Evolutionary conservation across 1,284 basidiomycete genomes (phyloP), one percentile per base, ranked within the genome.

Genomic region (Cryptococcus sp.): DNA sequence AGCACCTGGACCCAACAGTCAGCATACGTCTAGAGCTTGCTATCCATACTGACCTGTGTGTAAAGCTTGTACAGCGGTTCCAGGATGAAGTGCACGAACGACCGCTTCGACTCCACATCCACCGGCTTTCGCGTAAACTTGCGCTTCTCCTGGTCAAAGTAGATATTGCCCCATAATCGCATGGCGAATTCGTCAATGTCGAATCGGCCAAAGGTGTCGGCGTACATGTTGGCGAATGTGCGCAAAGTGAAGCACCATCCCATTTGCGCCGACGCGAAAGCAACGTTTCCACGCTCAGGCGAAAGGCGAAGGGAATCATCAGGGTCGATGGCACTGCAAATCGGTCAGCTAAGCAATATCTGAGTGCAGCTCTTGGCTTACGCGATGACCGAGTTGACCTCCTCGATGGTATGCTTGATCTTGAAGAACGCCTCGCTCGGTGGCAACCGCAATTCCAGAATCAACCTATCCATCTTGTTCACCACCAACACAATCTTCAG

Each of bases 21-120:
- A 62, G 59, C 42, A 47, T 40, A 20, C 7, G 20, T 51, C 51
- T 25, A 17, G 16, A 35, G 35, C 50, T 20, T 27, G 45, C n/a
- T 42, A 52, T 16, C 38, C 2, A 17, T 17, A 70, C 78, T 57
- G 55, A 80, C 80, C 72, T 84, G 83, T 60, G 89, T 93, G 80
- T 99, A 99, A 39, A 99, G 84, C 81, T 99, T 99, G 83, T 99
- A 99, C 50, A 99, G 79, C 13, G 96, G 96, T 65, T 95, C 93
- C 65, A 99, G 82, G 68, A 99, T 88, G 78, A 99, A 99, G 73
- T 97, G 90, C 38, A 97, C 91, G 73, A 99, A 99, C 44, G 89
- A 88, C 41, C 96, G 86, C 62, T 86, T 86, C 39, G 87, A 83
- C 71, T 93, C 91, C 0, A 90, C 86, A 66, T 94, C 91, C 1